phyloP scores from a whole-genome alignment of 805 yeast genomes.

The Metschnikowia proteae region DNA sequence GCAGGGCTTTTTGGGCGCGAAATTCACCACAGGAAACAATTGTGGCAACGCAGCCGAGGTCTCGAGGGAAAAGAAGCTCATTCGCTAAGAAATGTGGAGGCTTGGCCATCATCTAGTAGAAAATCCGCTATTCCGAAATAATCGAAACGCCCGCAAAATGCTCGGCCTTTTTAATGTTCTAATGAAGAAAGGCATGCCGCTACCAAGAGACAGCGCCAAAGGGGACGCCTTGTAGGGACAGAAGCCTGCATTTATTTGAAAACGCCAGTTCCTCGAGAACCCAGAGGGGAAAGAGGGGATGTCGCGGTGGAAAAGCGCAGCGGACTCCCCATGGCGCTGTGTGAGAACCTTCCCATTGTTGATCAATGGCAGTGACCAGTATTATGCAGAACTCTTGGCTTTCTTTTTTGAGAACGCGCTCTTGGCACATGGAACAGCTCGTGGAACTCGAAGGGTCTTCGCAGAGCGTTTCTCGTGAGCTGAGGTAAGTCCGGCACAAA shows the following conservation, averaged over 20 bases:
- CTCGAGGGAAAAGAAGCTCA: neutral
- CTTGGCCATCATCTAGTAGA: neutral
- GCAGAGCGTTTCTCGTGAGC: neutral
- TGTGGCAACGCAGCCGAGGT: too few relatives aligned
- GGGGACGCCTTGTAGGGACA: neutral
- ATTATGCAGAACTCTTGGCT: neutral
- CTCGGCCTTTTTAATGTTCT: too few relatives aligned
- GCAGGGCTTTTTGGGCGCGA: neutral
- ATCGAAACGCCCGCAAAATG: too few relatives aligned
- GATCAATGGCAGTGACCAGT: neutral
- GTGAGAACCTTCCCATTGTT: neutral
- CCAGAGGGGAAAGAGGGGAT: neutral
- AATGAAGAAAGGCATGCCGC: neutral
- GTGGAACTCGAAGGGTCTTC: neutral
- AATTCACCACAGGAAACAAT: neutral
- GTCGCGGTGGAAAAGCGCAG: neutral
- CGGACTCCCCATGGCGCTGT: neutral
- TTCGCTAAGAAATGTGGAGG: neutral
- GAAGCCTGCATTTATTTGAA: constrained; percentile 1
- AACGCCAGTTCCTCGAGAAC: neutral
- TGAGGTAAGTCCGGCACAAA: too few relatives aligned
- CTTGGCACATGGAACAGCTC: neutral
- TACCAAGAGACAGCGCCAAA: neutral
- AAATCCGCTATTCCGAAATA: too few relatives aligned
- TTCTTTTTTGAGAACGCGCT: neutral